Base-by-base conservation (phyloP, 2,329 filamentous ascomycete species). In the Phialophora verrucosa region DNA sequence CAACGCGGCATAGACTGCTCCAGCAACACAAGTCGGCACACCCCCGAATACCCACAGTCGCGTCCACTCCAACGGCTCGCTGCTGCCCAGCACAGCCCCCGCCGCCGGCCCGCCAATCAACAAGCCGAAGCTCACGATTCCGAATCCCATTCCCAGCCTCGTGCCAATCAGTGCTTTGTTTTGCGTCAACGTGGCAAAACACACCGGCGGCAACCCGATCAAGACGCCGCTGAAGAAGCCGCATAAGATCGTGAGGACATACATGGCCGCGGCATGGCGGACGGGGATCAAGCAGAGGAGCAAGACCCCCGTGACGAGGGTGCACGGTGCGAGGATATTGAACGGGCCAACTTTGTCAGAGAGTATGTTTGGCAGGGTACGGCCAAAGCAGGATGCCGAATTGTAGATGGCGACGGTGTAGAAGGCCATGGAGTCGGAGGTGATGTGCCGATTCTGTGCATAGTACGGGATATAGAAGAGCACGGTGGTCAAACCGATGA, bases 341-440 rank as follows among this genome's bases (percentile, higher is more conserved):
- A 89, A 66, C 0, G 83, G 80, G 0, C 87, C 87, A 50, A 79
- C 79, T 63, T 83, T 84, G 69, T 90, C 87, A 0, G 84, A 86
- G 25, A 89, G 71, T 47, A 87, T 77, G 6, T 86, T 87, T 0
- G 87, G 86, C 2, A 85, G 76, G 44, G 88, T 81, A 17, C 87
- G 83, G 0, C 87, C 87, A 29, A 86, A 81, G 31, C 57, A 44
- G 8, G 64, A 67, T 27, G 87, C 84, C 0, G 82, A 85, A 73
- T 91, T 91, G 70, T 91, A 80, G 66, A 91, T 87, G 1, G 89
- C 83, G 4, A 91, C 77, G 20, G 91, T 81, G 73, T 90, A 91
- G 71, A 87, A 89, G 0, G 87, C 85, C 0, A 91, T 76, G 0
- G 83, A 80, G 1, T 79, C 70, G 65, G 78, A 77, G 1, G 85